These are phyloP conservation scores for Neonectria ditissima DNA, from an alignment of 2,329 filamentous ascomycete genomes.

Conservation along the genomic window DNA sequence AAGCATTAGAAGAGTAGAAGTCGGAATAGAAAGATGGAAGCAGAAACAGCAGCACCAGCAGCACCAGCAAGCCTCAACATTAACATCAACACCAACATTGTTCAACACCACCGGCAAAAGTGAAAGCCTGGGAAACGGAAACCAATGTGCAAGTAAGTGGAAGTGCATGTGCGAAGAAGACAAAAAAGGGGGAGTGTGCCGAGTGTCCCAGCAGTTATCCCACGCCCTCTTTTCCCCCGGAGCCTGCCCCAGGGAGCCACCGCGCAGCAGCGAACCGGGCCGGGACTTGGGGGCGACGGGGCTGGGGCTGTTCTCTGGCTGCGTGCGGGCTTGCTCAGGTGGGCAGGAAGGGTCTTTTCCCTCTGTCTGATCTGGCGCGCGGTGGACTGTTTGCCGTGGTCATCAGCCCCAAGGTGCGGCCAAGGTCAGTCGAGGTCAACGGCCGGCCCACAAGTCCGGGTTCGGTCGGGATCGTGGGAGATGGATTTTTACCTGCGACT, in stretches of 20 bases:
- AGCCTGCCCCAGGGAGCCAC: conserved; percentile 13
- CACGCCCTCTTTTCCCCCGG: background rate
- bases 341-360: conserved; percentile 28
- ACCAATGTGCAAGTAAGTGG: conserved; percentile 1
- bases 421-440: conserved; percentile 43
- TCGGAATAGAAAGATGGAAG: background rate
- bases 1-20: conserved; percentile 1
- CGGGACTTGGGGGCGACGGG: conserved; percentile 27
- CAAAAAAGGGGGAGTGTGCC: conserved; percentile 7
- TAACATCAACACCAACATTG: too few relatives aligned
- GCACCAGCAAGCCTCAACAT: background rate
- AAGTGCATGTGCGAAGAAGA: conserved; percentile 23
- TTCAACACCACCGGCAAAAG: too few relatives aligned
- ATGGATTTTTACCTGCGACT: conserved; percentile 8
- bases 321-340: conserved; percentile 17
- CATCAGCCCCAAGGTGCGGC: conserved; percentile 37
- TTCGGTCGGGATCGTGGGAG: conserved; percentile 32
- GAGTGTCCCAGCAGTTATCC: background rate
- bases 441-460: conserved; percentile 37
- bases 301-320: background rate
- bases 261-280: conserved; percentile 21
- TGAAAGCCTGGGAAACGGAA: background rate
- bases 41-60: conserved; percentile 6
- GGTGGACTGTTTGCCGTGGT: conserved; percentile 14
- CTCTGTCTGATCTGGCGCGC: conserved; percentile 2